Conservation (phyloP, 306 rosid species). For the Citrullus colocynthis region DNA sequence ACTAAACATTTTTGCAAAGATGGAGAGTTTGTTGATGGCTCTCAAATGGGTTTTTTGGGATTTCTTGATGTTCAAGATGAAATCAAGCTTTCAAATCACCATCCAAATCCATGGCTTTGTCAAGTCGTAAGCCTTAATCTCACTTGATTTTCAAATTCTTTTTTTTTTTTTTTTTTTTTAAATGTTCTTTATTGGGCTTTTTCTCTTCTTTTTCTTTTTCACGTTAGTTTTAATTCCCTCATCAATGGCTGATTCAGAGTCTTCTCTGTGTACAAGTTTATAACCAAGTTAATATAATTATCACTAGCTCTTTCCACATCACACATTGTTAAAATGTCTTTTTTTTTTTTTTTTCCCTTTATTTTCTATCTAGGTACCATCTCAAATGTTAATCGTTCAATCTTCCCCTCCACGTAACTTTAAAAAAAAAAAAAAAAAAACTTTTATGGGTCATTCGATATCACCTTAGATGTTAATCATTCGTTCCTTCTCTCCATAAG, state of each 20-base stretch:
- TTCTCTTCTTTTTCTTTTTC: not conserved
- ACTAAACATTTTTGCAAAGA: not conserved
- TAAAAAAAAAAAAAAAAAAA: too few species aligned
- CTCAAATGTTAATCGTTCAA: too few species aligned
- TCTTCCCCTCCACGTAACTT: too few species aligned
- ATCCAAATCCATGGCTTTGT: constrained; percentile 7
- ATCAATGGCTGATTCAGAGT: not conserved
- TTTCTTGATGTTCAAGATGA: constrained; percentile 4
- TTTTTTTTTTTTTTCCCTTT: too few species aligned
- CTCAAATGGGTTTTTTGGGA: constrained; percentile 1
- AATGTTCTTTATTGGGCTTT: not conserved
- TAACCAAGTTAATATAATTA: not conserved
- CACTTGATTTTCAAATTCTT: not conserved
- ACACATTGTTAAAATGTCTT: not conserved
- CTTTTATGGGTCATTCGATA: too few species aligned
- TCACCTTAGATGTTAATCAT: too few species aligned
- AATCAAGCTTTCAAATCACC: not conserved
- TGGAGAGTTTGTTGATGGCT: not conserved
- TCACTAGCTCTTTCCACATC: not conserved
- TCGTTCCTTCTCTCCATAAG: too few species aligned
- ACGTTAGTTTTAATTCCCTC: not conserved
- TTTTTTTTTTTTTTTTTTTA: too few species aligned
- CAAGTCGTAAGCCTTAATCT: constrained; percentile 10
- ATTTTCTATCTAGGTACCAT: too few species aligned
- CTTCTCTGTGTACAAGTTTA: not conserved